Base-by-base conservation (phyloP, 768 basidiomycete species). In the Lactarius evosmus region DNA sequence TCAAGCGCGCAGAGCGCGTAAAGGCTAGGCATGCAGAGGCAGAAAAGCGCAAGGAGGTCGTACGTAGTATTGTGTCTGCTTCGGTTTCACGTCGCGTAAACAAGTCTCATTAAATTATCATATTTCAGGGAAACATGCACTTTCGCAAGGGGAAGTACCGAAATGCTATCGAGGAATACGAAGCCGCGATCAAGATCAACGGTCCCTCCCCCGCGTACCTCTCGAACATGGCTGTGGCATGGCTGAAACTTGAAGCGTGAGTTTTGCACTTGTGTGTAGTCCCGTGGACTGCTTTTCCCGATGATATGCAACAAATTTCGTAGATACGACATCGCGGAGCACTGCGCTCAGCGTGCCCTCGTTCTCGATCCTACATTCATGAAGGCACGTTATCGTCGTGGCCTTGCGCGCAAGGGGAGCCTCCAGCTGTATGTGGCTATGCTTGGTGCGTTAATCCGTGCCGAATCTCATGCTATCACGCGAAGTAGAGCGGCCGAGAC, bases 91-190 rank as follows among this genome's bases (percentile, higher is more conserved):
- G 1, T n/a, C 3, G n/a, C 22, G 38, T 17, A 17, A 40, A 14
- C 38, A 1, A 3, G 17, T 40, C 62, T 62, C 49, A 62, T 4
- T 17, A 3, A 19, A 11, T 25, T 3, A 7, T 46, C 36, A 14
- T 38, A 9, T 46, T 32, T 7, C 59, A 83, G 81, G 83, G 83
- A 8, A 82, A 82, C 50, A 58, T 65, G 11, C 70, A 75, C 14
- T 83, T 80, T 74, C 75, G 72, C 41, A 58, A 69, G 6, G 76
- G 74, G 1, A 63, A 77, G 54, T 80, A 74, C 67, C 67, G 63
- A 1, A 73, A 76, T 11, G 79, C 80, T 1, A 72, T 79, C 3
- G 72, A 75, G 0, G 74, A 74, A 56, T 84, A 82, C 67, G 74
- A 75, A 32, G 70, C 67, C 1, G 82, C 82, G 0, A 73, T 78